Evolutionary conservation across 148 eudicot genomes (phyloP).

Genomic region (Cornus suecica): DNA sequence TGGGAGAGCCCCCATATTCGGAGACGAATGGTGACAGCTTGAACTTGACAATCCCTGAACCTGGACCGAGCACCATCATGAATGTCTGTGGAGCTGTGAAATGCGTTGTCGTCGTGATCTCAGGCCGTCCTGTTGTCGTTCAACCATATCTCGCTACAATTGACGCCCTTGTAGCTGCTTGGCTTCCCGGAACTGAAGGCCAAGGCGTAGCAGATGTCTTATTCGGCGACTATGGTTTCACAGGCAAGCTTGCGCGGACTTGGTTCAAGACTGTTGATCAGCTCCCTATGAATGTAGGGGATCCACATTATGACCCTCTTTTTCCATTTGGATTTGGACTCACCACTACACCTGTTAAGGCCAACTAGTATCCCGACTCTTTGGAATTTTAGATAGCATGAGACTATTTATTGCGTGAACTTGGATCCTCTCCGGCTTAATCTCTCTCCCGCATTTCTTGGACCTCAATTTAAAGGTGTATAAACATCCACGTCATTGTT

Average conservation of each 20-base stretch:
- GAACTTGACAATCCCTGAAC: slow-evolving; percentile 36
- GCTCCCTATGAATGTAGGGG: slow-evolving; percentile 59
- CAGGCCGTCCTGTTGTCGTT: slow-evolving; percentile 57
- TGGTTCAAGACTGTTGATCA: slow-evolving; percentile 55
- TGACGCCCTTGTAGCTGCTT: slow-evolving; percentile 52
- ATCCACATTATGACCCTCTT: slow-evolving; percentile 51
- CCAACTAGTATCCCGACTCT: not conserved
- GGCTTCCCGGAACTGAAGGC: slow-evolving; percentile 60
- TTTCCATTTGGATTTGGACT: slow-evolving; percentile 61
- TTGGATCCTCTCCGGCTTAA: too few species aligned
- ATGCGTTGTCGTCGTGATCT: slow-evolving; percentile 43
- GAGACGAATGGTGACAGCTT: slow-evolving; percentile 54
- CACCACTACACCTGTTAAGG: slow-evolving; percentile 21
- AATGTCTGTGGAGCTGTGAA: slow-evolving; percentile 42
- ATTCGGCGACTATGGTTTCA: slow-evolving; percentile 56
- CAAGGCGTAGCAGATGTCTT: slow-evolving; percentile 59
- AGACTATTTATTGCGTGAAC: not conserved
- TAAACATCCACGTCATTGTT: too few species aligned
- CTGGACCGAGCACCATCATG: slow-evolving; percentile 38
- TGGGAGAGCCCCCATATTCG: slow-evolving; percentile 53
- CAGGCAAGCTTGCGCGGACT: slow-evolving; percentile 51
- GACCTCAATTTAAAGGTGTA: too few species aligned
- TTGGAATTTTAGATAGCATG: not conserved
- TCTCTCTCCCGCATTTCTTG: too few species aligned
- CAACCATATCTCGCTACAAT: slow-evolving; percentile 40